Conservation (phyloP, 116 monocot genomes). For the Zostera marina region DNA sequence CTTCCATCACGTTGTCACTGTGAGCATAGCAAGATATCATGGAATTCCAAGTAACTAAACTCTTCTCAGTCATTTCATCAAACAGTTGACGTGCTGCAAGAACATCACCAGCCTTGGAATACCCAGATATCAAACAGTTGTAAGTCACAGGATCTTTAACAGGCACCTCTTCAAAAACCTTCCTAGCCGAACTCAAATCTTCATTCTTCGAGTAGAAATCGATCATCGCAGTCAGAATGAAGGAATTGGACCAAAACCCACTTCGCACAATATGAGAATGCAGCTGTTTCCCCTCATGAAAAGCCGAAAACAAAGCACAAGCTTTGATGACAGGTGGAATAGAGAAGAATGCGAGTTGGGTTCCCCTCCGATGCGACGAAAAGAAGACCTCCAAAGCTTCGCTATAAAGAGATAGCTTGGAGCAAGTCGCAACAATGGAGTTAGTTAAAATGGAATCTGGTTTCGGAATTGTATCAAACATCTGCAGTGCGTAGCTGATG, state of each 20-base stretch:
- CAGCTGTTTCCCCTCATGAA: slow-evolving; percentile 24
- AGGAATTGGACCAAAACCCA: slow-evolving; percentile 34
- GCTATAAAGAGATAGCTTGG: slow-evolving; percentile 39
- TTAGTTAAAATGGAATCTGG: slow-evolving; percentile 20
- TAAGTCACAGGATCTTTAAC: slow-evolving; percentile 59
- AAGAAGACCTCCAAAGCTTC: slow-evolving; percentile 23
- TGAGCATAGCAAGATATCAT: slow-evolving; percentile 77
- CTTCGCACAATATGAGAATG: slow-evolving; percentile 23
- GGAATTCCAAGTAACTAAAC: slow-evolving; percentile 65
- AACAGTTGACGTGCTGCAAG: slow-evolving; percentile 38
- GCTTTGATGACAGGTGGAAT: slow-evolving; percentile 42
- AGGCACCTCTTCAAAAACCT: slow-evolving; percentile 30
- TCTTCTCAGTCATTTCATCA: slow-evolving; percentile 48
- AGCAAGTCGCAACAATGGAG: slow-evolving; percentile 31
- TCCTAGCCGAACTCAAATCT: slow-evolving; percentile 42
- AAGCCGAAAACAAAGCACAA: slow-evolving; percentile 23
- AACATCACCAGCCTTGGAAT: slow-evolving; percentile 45
- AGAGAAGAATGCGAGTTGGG: slow-evolving; percentile 16
- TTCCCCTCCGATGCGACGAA: slow-evolving; percentile 13
- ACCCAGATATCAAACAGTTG: slow-evolving; percentile 72
- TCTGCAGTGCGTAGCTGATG: slow-evolving; percentile 25
- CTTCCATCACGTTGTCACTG: slow-evolving; percentile 31
- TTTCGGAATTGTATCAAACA: slow-evolving; percentile 38
- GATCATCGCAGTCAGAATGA: slow-evolving; percentile 52
- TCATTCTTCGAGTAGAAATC: slow-evolving; percentile 57